Evolutionary conservation across 768 basidiomycete genomes (phyloP).

Genomic region (Gymnopilus dilepis): DNA sequence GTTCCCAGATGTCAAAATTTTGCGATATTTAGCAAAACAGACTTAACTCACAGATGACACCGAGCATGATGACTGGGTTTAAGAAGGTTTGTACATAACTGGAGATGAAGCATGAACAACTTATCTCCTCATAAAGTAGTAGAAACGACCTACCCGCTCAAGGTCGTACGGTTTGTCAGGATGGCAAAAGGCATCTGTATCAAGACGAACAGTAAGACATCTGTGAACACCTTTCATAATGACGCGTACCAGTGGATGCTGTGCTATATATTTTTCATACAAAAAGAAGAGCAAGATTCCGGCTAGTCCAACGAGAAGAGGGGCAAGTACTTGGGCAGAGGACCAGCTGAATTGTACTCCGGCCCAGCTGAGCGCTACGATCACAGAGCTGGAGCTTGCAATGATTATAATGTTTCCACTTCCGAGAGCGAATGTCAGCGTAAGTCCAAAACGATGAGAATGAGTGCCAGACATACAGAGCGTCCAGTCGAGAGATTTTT

Average conservation of each 20-base stretch:
- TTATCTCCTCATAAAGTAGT: no score
- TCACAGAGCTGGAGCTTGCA: slow-evolving; percentile 32
- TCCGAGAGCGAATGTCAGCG: not conserved
- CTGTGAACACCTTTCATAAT: not conserved
- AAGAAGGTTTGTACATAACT: slow-evolving; percentile 43
- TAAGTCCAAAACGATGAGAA: no score
- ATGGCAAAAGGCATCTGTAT: slow-evolving; percentile 24
- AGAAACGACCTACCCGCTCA: slow-evolving; percentile 39
- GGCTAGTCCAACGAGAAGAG: slow-evolving; percentile 47
- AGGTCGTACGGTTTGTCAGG: slow-evolving; percentile 40
- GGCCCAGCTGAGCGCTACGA: slow-evolving; percentile 55
- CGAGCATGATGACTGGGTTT: slow-evolving; percentile 18
- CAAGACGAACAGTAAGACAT: not conserved
- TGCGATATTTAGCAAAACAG: not conserved
- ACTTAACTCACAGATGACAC: slow-evolving; percentile 11
- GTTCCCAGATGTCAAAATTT: not conserved
- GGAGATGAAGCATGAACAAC: not conserved
- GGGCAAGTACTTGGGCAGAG: slow-evolving; percentile 45
- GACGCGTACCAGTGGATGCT: slow-evolving; percentile 23
- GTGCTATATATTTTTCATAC: slow-evolving; percentile 43
- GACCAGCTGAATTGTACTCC: slow-evolving; percentile 50
- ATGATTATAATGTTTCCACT: slow-evolving; percentile 51
- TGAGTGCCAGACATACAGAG: slow-evolving; percentile 27
- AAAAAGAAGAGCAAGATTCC: slow-evolving; percentile 43
- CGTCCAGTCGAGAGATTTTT: slow-evolving; percentile 46